Conservation (phyloP, 805 yeast species). For the Wickerhamomyces bovis region DNA sequence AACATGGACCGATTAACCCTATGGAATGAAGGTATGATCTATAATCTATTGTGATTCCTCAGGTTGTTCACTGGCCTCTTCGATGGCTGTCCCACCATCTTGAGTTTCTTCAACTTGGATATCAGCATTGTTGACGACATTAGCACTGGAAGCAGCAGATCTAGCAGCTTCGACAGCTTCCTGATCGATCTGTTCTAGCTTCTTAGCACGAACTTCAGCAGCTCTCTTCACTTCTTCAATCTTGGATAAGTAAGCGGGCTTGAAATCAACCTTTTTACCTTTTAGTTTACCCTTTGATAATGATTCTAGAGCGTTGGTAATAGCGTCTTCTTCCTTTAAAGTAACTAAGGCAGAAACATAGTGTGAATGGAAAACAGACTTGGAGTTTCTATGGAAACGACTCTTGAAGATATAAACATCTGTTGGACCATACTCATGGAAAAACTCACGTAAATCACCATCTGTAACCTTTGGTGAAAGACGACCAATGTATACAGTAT, state of each 20-base stretch:
- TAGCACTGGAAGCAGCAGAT: slow-evolving; percentile 1
- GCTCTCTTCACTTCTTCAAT: slow-evolving; percentile 39
- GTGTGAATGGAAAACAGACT: slow-evolving; percentile 25
- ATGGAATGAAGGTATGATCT: too few relatives aligned
- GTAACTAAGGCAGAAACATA: slow-evolving; percentile 47
- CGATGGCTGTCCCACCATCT: neutral
- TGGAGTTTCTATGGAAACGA: slow-evolving; percentile 20
- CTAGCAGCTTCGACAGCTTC: slow-evolving; percentile 12
- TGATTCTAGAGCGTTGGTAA: slow-evolving; percentile 37
- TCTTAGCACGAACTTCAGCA: slow-evolving; percentile 22
- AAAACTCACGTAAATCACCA: slow-evolving; percentile 38
- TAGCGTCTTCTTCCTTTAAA: slow-evolving; percentile 35
- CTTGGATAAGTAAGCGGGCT: slow-evolving; percentile 36
- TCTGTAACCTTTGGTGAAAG: slow-evolving; percentile 37
- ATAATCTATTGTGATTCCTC: neutral
- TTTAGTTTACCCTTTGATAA: slow-evolving; percentile 32
- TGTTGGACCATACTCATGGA: slow-evolving; percentile 38
- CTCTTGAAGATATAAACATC: slow-evolving; percentile 43
- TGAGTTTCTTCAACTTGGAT: neutral
- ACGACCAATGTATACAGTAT: slow-evolving; percentile 40
- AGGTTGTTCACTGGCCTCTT: neutral
- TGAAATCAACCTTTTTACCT: slow-evolving; percentile 30
- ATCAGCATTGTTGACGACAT: neutral
- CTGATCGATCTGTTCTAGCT: slow-evolving; percentile 9
- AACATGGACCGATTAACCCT: too few relatives aligned